Evolutionary conservation across 208 protist species (phyloP).

Genomic region (Acanthamoeba castellanii): DNA sequence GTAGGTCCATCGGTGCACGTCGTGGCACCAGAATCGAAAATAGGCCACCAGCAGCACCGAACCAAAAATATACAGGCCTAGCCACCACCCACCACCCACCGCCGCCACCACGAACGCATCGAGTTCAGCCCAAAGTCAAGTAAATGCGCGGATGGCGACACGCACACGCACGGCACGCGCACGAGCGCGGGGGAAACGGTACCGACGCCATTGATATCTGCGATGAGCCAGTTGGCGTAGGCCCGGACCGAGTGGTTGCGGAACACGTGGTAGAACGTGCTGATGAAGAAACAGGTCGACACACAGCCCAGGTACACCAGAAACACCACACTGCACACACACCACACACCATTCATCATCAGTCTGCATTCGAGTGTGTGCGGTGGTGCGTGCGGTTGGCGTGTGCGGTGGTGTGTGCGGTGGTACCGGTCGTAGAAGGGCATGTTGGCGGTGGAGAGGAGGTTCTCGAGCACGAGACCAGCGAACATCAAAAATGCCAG

Average conservation of each 20-base stretch:
- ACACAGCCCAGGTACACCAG: slow-evolving; percentile 13
- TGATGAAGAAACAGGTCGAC: slow-evolving; percentile 54
- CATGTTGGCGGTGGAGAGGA: background rate
- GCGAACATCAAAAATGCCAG: slow-evolving; percentile 29
- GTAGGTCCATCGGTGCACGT: background rate
- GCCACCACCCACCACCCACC: no score
- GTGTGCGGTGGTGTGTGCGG: background rate
- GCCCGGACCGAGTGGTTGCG: slow-evolving; percentile 35
- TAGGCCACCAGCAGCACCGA: slow-evolving; percentile 45
- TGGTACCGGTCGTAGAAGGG: slow-evolving; percentile 2
- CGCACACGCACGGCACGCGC: background rate
- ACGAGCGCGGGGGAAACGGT: background rate
- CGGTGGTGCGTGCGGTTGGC: no score
- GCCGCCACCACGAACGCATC: background rate
- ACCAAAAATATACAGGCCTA: slow-evolving; percentile 36
- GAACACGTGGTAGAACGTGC: slow-evolving; percentile 65
- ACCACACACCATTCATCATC: background rate
- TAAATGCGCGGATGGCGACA: no score
- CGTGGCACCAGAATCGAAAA: slow-evolving; percentile 12
- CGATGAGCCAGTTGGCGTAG: slow-evolving; percentile 55
- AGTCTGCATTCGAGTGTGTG: background rate
- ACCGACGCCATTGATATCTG: slow-evolving; percentile 70
- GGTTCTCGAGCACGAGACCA: background rate
- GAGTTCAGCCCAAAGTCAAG: background rate
- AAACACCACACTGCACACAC: background rate